Evolutionary conservation across 257 asterid species (phyloP).

Genomic region (Leonotis leonurus): DNA sequence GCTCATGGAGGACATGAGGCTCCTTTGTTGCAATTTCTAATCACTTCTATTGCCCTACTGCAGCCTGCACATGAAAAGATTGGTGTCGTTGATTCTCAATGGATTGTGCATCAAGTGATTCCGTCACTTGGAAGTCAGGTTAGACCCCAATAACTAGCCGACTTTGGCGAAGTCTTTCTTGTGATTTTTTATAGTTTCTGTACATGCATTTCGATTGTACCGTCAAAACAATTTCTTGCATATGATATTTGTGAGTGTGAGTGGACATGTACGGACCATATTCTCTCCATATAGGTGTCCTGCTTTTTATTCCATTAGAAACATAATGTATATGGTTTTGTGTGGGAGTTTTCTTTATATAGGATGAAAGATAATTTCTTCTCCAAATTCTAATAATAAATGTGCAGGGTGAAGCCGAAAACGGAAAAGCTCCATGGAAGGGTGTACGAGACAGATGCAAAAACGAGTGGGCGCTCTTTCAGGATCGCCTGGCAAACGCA

Average conservation of each 20-base stretch:
- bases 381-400: slow-evolving; percentile 17
- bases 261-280: not conserved
- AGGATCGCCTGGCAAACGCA: slow-evolving; percentile 84
- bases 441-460: slow-evolving; percentile 98
- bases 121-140: slow-evolving; percentile 99
- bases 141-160: slow-evolving; percentile 19
- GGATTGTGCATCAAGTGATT: slow-evolving; percentile 98
- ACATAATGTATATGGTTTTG: not conserved
- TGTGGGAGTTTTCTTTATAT: not conserved
- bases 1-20: not conserved
- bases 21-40: slow-evolving; percentile 10
- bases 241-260: not conserved
- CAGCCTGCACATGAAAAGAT: slow-evolving; percentile 99
- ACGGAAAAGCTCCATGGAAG: slow-evolving; percentile 88
- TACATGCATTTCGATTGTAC: not conserved
- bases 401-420: slow-evolving; percentile 71
- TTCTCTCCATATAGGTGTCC: not conserved
- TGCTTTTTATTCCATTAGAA: not conserved
- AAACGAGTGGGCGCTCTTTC: slow-evolving; percentile 88
- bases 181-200: not conserved
- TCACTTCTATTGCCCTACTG: slow-evolving; percentile 14
- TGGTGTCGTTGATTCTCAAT: slow-evolving; percentile 98
- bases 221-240: not conserved
- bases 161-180: not conserved
- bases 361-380: not conserved